Percentiles rank a stretch among this genome's conserved stretches.
phyloP scores from a whole-genome alignment of 352 stramenopile species.

The Peronospora farinosa region DNA sequence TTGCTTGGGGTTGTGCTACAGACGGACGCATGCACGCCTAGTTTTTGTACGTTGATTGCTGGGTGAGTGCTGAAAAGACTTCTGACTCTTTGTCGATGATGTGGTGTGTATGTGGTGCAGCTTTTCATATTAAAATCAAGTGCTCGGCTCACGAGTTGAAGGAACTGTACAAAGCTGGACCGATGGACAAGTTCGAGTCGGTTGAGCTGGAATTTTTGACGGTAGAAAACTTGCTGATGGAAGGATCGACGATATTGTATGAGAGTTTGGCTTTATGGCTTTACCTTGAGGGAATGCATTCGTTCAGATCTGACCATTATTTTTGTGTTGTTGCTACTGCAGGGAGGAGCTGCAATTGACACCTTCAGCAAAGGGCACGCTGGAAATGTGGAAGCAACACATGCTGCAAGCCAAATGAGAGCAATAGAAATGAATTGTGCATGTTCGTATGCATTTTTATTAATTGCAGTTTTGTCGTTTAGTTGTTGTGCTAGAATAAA shows the following conservation, averaged over 20 bases:
- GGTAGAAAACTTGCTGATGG: slow-evolving; percentile 25
- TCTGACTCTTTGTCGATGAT: not conserved
- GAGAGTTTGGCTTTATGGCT: not conserved
- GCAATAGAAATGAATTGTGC: slow-evolving; percentile 1
- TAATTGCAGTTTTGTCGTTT: too few relatives aligned
- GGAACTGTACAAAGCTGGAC: slow-evolving; percentile 39
- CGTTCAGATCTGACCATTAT: not conserved
- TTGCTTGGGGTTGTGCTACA: slow-evolving; percentile 72
- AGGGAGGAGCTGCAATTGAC: slow-evolving; percentile 38
- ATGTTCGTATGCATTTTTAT: slow-evolving; percentile 12
- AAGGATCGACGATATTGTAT: slow-evolving; percentile 26
- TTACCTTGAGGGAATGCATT: not conserved
- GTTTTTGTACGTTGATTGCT: slow-evolving; percentile 58
- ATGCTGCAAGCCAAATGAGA: slow-evolving; percentile 15
- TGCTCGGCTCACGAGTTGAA: slow-evolving; percentile 31
- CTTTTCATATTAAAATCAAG: slow-evolving; percentile 50
- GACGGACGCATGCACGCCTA: slow-evolving; percentile 60
- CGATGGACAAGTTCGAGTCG: slow-evolving; percentile 54
- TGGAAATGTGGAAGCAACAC: slow-evolving; percentile 40
- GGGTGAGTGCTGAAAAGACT: not conserved
- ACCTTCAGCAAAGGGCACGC: slow-evolving; percentile 40
- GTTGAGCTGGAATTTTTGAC: slow-evolving; percentile 46
- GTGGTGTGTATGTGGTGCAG: slow-evolving; percentile 21
- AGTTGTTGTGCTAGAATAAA: too few relatives aligned
- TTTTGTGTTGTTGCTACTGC: slow-evolving; percentile 7